These are phyloP conservation scores for Aureobasidium sp. DNA, from an alignment of 2,329 filamentous ascomycete genomes.

Conservation along the genomic window DNA sequence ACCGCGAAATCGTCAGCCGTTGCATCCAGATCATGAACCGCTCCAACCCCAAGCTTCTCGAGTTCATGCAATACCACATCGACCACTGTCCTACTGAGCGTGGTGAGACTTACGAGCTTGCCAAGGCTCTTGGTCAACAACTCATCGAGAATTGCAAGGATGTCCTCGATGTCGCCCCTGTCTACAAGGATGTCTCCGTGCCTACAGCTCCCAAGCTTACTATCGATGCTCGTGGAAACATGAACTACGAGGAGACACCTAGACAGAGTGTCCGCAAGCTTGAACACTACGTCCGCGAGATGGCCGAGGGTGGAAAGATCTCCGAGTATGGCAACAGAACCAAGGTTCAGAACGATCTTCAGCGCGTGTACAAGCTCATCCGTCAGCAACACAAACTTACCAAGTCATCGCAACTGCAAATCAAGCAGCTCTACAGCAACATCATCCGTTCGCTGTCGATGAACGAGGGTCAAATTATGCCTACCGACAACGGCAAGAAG, in stretches of 20 bases:
- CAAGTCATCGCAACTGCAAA: slow-evolving; percentile 91
- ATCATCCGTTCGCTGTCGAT: slow-evolving; percentile 90
- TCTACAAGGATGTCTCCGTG: slow-evolving; percentile 91
- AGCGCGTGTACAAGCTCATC: slow-evolving; percentile 95
- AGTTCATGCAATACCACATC: slow-evolving; percentile 99
- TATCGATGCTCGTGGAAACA: slow-evolving; percentile 85
- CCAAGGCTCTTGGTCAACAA: slow-evolving; percentile 85
- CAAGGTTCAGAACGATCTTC: slow-evolving; percentile 94
- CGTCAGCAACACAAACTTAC: slow-evolving; percentile 97
- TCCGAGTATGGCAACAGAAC: slow-evolving; percentile 97
- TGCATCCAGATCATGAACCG: slow-evolving; percentile 99
- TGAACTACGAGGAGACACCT: slow-evolving; percentile 84
- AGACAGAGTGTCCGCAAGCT: slow-evolving; percentile 88
- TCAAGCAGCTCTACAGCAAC: slow-evolving; percentile 90
- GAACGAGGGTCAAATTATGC: slow-evolving; percentile 97
- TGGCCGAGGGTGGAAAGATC: slow-evolving; percentile 97
- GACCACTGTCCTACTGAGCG: slow-evolving; percentile 96
- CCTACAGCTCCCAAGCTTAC: slow-evolving; percentile 88
- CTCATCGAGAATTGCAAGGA: slow-evolving; percentile 98
- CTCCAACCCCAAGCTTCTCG: slow-evolving; percentile 87
- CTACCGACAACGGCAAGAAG: slow-evolving; percentile 73
- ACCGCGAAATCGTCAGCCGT: slow-evolving; percentile 96
- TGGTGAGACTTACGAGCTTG: slow-evolving; percentile 95
- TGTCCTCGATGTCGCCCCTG: slow-evolving; percentile 72
- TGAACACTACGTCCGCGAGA: slow-evolving; percentile 96